These are phyloP conservation scores for Rutstroemia sp. DNA, from an alignment of 2,329 filamentous ascomycete genomes.

Conservation along the genomic window DNA sequence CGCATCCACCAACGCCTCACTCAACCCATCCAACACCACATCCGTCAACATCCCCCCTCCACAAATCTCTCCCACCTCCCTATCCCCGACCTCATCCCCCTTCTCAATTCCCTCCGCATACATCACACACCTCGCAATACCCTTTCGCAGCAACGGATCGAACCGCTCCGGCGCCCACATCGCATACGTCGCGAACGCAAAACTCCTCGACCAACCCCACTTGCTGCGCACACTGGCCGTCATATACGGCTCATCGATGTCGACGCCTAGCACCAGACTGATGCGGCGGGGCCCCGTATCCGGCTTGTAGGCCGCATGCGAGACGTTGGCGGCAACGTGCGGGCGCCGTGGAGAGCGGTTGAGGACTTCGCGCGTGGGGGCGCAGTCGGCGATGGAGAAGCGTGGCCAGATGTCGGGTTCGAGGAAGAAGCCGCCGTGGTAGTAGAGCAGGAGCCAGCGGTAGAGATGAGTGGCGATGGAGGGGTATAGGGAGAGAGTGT, in stretches of 20 bases:
- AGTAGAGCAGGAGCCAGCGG: slow-evolving; percentile 19
- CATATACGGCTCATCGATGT: slow-evolving; percentile 21
- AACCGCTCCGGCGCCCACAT: slow-evolving; percentile 21
- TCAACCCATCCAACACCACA: slow-evolving; percentile 16
- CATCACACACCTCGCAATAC: slow-evolving; percentile 19
- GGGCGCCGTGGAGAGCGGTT: not conserved
- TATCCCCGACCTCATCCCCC: not conserved
- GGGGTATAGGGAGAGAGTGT: slow-evolving; percentile 5
- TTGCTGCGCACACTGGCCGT: slow-evolving; percentile 5
- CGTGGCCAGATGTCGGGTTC: slow-evolving; percentile 19
- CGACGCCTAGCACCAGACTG: slow-evolving; percentile 20
- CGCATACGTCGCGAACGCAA: slow-evolving; percentile 14
- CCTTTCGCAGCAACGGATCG: slow-evolving; percentile 18
- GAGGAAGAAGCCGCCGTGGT: slow-evolving; percentile 18
- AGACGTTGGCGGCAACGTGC: not conserved
- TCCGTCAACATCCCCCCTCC: slow-evolving; percentile 21
- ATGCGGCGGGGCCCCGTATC: slow-evolving; percentile 5
- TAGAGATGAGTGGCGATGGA: slow-evolving; percentile 13
- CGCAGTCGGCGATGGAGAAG: slow-evolving; percentile 12
- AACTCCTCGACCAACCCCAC: slow-evolving; percentile 16
- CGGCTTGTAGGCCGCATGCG: too few species aligned
- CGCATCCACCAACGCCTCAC: slow-evolving; percentile 9
- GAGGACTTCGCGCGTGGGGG: slow-evolving; percentile 5
- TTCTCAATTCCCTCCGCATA: slow-evolving; percentile 7
- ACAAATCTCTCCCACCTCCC: slow-evolving; percentile 13